Conservation (phyloP, 73 alveolate species). For the Tetrahymena malaccensis region DNA sequence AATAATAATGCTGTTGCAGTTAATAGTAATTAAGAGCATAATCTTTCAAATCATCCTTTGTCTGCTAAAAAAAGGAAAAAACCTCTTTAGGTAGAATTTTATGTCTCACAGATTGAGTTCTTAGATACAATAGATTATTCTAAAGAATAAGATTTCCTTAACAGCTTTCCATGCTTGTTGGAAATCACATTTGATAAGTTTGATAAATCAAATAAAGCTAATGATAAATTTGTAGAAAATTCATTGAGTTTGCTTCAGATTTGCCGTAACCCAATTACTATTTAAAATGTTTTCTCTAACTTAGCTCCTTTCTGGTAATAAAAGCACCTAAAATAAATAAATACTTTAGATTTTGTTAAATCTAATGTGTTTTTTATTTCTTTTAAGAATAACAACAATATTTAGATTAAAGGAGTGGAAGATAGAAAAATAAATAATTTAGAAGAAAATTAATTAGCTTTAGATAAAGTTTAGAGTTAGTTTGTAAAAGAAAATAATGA, state of each 20-base stretch:
- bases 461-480: not conserved
- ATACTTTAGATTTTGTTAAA: not conserved
- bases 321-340: not conserved
- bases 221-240: not conserved
- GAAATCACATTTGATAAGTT: not conserved
- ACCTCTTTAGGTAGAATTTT: not conserved
- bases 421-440: not conserved
- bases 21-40: not conserved
- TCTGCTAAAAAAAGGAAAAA: not conserved
- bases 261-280: not conserved
- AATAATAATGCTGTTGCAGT: not conserved
- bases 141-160: not conserved
- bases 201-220: not conserved
- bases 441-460: not conserved
- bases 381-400: not conserved
- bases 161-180: not conserved
- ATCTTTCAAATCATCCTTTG: not conserved
- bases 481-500: not conserved
- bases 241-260: not conserved
- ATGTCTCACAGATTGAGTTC: not conserved
- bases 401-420: not conserved
- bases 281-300: not conserved
- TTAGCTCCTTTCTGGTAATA: not conserved
- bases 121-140: not conserved
- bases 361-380: not conserved